phyloP scores from a whole-genome alignment of 2,329 filamentous ascomycete genomes.

The Sclerotinia spermophila region DNA sequence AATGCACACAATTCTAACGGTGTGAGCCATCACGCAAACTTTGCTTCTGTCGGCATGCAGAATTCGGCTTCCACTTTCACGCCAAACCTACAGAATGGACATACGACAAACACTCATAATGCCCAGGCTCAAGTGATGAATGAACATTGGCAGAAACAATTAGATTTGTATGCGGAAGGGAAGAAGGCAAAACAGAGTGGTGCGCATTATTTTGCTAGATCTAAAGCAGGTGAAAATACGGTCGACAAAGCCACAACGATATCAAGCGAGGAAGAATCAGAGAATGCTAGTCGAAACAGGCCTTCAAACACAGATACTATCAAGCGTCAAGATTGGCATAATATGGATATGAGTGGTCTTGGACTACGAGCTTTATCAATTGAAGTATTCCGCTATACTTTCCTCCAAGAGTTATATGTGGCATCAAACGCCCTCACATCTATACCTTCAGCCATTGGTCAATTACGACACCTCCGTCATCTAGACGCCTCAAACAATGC shows the following conservation, averaged over 20 bases:
- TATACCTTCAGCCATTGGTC: slow-evolving; percentile 77
- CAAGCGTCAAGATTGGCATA: slow-evolving; percentile 82
- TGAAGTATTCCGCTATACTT: slow-evolving; percentile 80
- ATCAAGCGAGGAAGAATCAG: slow-evolving; percentile 47
- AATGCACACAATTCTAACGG: slow-evolving; percentile 52
- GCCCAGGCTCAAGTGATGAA: slow-evolving; percentile 52
- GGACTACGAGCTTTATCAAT: slow-evolving; percentile 78
- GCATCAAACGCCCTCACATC: slow-evolving; percentile 85
- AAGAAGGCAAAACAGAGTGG: slow-evolving; percentile 66
- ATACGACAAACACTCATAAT: slow-evolving; percentile 46
- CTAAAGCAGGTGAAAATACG: slow-evolving; percentile 65
- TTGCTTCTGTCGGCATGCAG: slow-evolving; percentile 59
- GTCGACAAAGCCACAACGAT: slow-evolving; percentile 48
- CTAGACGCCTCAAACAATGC: slow-evolving; percentile 90
- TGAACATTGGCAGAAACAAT: slow-evolving; percentile 84
- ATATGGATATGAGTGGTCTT: slow-evolving; percentile 94
- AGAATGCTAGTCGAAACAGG: slow-evolving; percentile 48
- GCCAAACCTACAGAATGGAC: slow-evolving; percentile 55
- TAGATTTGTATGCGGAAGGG: slow-evolving; percentile 74
- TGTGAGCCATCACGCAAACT: slow-evolving; percentile 57
- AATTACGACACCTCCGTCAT: slow-evolving; percentile 74
- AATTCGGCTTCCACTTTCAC: slow-evolving; percentile 58
- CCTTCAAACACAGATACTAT: slow-evolving; percentile 64
- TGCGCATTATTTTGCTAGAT: slow-evolving; percentile 65
- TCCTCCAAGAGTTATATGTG: slow-evolving; percentile 88